Conservation (phyloP, 1,139 yeast species). For the Yamadazyma sp. region DNA sequence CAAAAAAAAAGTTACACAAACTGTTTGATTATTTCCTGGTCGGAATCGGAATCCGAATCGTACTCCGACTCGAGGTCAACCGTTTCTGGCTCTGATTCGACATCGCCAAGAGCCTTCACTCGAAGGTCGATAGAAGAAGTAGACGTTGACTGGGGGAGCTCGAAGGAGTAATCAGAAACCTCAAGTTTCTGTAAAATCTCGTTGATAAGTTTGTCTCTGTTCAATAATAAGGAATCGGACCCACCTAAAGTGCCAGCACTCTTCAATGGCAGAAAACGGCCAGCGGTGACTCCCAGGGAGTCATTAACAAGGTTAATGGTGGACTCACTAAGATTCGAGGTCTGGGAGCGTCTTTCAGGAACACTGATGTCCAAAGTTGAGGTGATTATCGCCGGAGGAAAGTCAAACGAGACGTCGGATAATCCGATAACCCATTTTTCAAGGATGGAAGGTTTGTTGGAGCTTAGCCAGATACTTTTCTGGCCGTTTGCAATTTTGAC, state of each 20-base stretch:
- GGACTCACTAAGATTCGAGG: constrained; percentile 9
- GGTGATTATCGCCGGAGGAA: constrained; percentile 40
- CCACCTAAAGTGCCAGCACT: constrained; percentile 1
- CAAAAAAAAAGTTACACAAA: neutral
- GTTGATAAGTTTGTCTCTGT: constrained; percentile 5
- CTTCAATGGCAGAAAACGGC: neutral
- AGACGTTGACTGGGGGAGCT: too few species aligned
- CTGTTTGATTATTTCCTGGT: constrained; percentile 18
- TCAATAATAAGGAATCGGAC: neutral
- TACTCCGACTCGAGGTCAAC: constrained; percentile 4
- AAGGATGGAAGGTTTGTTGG: constrained; percentile 27
- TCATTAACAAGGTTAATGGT: constrained; percentile 9
- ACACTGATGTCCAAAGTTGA: constrained; percentile 23
- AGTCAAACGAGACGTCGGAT: constrained; percentile 30
- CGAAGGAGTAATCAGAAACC: neutral
- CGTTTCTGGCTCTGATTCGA: neutral
- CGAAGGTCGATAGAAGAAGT: too few species aligned
- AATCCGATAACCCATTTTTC: constrained; percentile 50
- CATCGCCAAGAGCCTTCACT: too few species aligned
- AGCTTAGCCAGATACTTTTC: constrained; percentile 18
- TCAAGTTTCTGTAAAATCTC: constrained; percentile 10
- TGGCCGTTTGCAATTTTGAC: constrained; percentile 5
- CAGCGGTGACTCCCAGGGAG: too few species aligned
- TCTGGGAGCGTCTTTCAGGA: neutral
- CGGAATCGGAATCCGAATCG: constrained; percentile 25